Conservation (phyloP, 345 rosid genomes). For the Toxicodendron radicans region DNA sequence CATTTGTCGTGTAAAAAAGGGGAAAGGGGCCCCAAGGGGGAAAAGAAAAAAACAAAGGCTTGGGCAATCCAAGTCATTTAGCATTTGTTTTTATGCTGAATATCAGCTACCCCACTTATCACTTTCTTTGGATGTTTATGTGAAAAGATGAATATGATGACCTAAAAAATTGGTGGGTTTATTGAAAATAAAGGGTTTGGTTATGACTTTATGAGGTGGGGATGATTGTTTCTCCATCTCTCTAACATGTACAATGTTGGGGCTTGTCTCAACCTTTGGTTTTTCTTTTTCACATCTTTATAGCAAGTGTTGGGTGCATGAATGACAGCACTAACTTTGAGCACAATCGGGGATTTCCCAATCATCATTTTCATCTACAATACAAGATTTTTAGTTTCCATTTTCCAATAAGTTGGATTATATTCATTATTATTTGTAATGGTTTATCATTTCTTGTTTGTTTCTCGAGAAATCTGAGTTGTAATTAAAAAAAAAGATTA, state of each 20-base stretch:
- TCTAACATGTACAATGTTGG: background rate
- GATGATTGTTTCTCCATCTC: background rate
- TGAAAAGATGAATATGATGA: conserved; percentile 2
- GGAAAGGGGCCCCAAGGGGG: background rate
- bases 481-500: too few species aligned
- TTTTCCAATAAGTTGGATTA: too few species aligned
- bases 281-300: background rate
- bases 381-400: too few species aligned
- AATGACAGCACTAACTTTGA: background rate
- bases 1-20: background rate
- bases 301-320: background rate
- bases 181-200: background rate
- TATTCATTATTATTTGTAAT: too few species aligned
- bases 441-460: too few species aligned
- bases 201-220: background rate
- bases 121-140: background rate
- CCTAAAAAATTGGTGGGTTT: background rate
- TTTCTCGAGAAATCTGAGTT: too few species aligned
- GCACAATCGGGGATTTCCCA: background rate
- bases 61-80: conserved; percentile 9
- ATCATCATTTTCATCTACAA: too few species aligned
- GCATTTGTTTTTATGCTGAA: background rate
- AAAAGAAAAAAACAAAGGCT: background rate
- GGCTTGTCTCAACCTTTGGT: background rate
- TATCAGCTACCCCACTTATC: conserved; percentile 20